A percentile compares a stretch with the other conserved stretches of the same genome.
Evolutionary conservation across 495 filamentous ascomycete species (phyloP).

Genomic region (Ramalina intermedia): DNA sequence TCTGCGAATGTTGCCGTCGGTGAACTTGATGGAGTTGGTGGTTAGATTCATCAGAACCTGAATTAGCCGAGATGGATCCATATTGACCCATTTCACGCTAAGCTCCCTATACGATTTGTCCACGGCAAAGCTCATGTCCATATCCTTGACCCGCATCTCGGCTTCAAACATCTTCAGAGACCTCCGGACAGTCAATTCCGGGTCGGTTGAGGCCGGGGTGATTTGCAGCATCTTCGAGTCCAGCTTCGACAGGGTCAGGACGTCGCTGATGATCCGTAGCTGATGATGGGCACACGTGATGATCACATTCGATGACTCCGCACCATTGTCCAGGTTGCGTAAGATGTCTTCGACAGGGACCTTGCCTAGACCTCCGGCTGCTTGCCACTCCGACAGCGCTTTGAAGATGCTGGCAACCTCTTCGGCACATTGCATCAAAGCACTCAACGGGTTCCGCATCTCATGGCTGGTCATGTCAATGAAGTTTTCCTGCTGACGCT

Average conservation of each 20-base stretch:
- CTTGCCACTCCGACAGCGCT: conserved; percentile 33
- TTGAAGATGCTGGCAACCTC: conserved; percentile 39
- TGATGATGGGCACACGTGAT: conserved; percentile 62
- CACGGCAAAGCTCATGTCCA: conserved; percentile 46
- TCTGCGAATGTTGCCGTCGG: conserved; percentile 35
- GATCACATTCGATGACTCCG: conserved; percentile 65
- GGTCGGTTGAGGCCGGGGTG: conserved; percentile 51
- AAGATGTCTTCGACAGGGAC: conserved; percentile 3
- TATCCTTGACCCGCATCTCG: conserved; percentile 52
- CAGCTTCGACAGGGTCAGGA: conserved; percentile 69
- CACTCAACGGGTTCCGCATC: conserved; percentile 71
- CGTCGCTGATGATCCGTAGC: conserved; percentile 67
- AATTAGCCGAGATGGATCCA: conserved; percentile 56
- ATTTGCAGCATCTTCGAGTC: conserved; percentile 60
- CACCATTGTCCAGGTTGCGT: conserved; percentile 39
- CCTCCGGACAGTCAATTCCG: conserved; percentile 48
- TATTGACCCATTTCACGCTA: conserved; percentile 48
- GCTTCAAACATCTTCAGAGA: conserved; percentile 61
- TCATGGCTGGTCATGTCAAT: conserved; percentile 85
- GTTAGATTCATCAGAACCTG: conserved; percentile 66
- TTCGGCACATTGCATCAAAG: conserved; percentile 69
- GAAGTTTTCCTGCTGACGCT: conserved; percentile 65
- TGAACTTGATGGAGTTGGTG: conserved; percentile 71
- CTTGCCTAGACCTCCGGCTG: conserved; percentile 8
- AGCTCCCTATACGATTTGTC: conserved; percentile 40